A percentile compares a stretch with the other conserved stretches of the same genome.
Evolutionary conservation across 805 yeast genomes (phyloP).

Genomic region (Yarrowia yakushimensis): DNA sequence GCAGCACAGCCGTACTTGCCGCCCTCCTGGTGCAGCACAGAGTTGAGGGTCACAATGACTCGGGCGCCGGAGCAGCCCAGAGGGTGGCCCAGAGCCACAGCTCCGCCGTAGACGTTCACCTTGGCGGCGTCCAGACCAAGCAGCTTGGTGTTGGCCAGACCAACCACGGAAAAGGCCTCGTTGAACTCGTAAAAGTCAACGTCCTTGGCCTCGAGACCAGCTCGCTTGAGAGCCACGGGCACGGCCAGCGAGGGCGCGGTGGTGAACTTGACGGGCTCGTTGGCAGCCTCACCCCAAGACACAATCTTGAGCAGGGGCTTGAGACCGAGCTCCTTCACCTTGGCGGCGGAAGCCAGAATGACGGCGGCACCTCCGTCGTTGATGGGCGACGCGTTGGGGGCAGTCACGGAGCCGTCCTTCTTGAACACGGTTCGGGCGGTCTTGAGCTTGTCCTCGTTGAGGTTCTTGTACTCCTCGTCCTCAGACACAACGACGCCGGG

Average conservation of each 20-base stretch:
- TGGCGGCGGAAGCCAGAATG: constrained; percentile 76
- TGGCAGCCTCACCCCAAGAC: constrained; percentile 99
- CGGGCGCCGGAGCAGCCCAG: constrained; percentile 94
- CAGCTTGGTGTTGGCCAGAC: constrained; percentile 78
- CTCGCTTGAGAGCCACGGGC: constrained; percentile 92
- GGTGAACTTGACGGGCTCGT: constrained; percentile 90
- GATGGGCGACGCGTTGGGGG: constrained; percentile 93
- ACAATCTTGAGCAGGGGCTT: constrained; percentile 84
- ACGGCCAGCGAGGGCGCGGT: constrained; percentile 93
- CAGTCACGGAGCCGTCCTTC: constrained; percentile 94
- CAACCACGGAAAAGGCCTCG: constrained; percentile 97
- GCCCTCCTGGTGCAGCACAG: constrained; percentile 77
- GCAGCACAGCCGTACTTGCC: constrained; percentile 93
- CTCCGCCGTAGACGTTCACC: constrained; percentile 91
- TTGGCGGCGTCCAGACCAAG: constrained; percentile 61
- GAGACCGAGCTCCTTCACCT: constrained; percentile 79
- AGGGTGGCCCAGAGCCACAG: constrained; percentile 94
- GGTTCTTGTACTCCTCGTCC: constrained; percentile 82
- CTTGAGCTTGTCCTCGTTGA: constrained; percentile 72
- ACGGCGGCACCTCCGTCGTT: constrained; percentile 99
- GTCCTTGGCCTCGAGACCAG: constrained; percentile 58
- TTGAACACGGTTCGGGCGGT: constrained; percentile 93
- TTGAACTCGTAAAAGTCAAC: constrained; percentile 93
- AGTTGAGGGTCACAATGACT: constrained; percentile 78
- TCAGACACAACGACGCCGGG: constrained; percentile 66